These are phyloP conservation scores for Paramyrothecium sp. DNA, from an alignment of 2,329 filamentous ascomycete genomes.

Conservation along the genomic window DNA sequence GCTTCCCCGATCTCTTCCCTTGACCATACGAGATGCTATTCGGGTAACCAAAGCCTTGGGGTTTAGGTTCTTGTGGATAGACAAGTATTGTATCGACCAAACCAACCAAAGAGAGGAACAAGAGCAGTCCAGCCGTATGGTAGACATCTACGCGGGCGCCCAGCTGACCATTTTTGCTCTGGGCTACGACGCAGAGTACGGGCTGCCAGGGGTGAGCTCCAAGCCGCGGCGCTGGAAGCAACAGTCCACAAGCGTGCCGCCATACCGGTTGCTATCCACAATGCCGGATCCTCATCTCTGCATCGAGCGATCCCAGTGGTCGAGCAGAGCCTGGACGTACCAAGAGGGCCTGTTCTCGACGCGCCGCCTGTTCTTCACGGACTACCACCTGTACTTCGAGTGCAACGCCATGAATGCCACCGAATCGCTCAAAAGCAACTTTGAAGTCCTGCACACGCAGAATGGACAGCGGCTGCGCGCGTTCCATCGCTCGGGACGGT, in stretches of 20 bases:
- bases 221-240: background rate
- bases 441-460: background rate
- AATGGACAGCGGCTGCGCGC: background rate
- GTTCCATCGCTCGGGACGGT: slow-evolving; percentile 1
- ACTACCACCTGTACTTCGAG: background rate
- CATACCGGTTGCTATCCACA: background rate
- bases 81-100: slow-evolving; percentile 2
- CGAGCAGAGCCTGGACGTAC: slow-evolving; percentile 1
- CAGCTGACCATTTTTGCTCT: background rate
- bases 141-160: background rate
- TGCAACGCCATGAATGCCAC: slow-evolving; percentile 1
- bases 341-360: slow-evolving; percentile 2
- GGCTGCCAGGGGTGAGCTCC: background rate
- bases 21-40: background rate
- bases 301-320: background rate
- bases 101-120: background rate
- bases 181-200: background rate
- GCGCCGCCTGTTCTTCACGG: slow-evolving; percentile 1
- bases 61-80: background rate
- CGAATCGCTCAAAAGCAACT: slow-evolving; percentile 1
- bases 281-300: slow-evolving; percentile 2
- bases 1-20: background rate
- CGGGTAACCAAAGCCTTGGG: background rate
- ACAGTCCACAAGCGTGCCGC: background rate
- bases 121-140: background rate